Percentiles rank a stretch among this genome's conserved stretches.
phyloP scores from a whole-genome alignment of 75 land plant species.

The Picea glauca region DNA sequence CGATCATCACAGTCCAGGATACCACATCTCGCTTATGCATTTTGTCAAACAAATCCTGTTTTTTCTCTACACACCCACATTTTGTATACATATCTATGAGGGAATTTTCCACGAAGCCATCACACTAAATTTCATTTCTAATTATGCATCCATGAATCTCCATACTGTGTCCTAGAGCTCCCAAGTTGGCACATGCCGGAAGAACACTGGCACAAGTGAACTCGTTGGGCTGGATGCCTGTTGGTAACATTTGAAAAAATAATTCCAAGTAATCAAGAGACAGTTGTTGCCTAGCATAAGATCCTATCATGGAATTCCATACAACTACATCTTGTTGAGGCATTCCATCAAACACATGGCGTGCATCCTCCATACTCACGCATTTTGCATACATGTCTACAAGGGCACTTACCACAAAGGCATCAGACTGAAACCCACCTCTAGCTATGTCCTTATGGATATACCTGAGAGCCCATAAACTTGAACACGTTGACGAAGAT shows the following conservation, averaged over 20 bases:
- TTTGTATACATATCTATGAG: slow-evolving; percentile 34
- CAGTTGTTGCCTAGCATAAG: slow-evolving; percentile 12
- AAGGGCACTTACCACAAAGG: not conserved
- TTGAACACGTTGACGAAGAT: too few relatives aligned
- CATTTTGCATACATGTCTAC: not conserved
- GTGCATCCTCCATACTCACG: not conserved
- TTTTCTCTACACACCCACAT: slow-evolving; percentile 7
- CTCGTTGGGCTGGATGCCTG: slow-evolving; percentile 9
- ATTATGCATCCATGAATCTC: slow-evolving; percentile 12
- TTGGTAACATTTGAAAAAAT: slow-evolving; percentile 24
- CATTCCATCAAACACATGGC: not conserved
- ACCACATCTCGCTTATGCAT: too few relatives aligned
- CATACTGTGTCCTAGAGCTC: slow-evolving; percentile 10
- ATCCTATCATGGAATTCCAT: slow-evolving; percentile 9
- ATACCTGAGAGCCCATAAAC: not conserved
- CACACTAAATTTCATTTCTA: slow-evolving; percentile 11
- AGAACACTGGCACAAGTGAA: slow-evolving; percentile 18
- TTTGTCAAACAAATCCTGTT: too few relatives aligned
- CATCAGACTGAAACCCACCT: not conserved
- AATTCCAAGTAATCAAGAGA: slow-evolving; percentile 13
- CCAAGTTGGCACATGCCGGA: slow-evolving; percentile 13
- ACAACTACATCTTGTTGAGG: not conserved
- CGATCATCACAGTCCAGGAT: too few relatives aligned
- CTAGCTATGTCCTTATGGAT: not conserved
- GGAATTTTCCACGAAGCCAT: slow-evolving; percentile 19